Conservation (phyloP, 2,329 filamentous ascomycete genomes). For the Paramyrothecium sp. region DNA sequence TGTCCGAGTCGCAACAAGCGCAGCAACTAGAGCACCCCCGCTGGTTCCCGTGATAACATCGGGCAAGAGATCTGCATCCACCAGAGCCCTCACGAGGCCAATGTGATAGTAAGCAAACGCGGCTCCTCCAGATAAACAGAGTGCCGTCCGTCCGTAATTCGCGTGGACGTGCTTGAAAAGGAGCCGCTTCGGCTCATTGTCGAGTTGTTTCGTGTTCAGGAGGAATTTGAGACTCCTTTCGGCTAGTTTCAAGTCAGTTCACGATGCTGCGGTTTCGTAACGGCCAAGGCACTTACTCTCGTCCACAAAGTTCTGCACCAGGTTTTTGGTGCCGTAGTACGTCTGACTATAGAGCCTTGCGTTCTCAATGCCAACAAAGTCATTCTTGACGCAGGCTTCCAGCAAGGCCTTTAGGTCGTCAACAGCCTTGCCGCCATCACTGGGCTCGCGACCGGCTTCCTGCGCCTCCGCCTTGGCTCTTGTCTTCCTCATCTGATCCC, state of each 20-base stretch:
- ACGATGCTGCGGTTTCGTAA: neutral
- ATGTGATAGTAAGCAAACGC: slow-evolving; percentile 97
- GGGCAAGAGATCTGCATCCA: slow-evolving; percentile 82
- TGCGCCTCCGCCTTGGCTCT: slow-evolving; percentile 58
- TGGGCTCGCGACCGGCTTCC: slow-evolving; percentile 36
- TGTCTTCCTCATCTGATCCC: slow-evolving; percentile 69
- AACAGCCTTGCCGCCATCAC: slow-evolving; percentile 49
- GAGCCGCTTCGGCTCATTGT: slow-evolving; percentile 69
- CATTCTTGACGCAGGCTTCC: slow-evolving; percentile 94
- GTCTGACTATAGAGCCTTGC: slow-evolving; percentile 94
- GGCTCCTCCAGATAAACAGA: slow-evolving; percentile 91
- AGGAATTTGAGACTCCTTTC: slow-evolving; percentile 68
- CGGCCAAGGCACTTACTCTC: slow-evolving; percentile 55
- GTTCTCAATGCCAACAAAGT: slow-evolving; percentile 95
- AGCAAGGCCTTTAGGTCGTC: slow-evolving; percentile 76
- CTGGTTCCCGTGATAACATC: slow-evolving; percentile 97
- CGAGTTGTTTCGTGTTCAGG: slow-evolving; percentile 64
- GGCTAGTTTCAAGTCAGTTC: slow-evolving; percentile 41
- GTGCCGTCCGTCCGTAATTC: slow-evolving; percentile 88
- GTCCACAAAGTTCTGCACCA: slow-evolving; percentile 87
- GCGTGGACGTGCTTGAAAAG: slow-evolving; percentile 87
- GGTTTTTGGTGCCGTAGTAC: slow-evolving; percentile 94
- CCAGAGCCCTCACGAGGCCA: slow-evolving; percentile 82
- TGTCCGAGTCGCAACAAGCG: slow-evolving; percentile 82
- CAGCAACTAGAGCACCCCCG: slow-evolving; percentile 87